Conservation (phyloP, 805 yeast species). For the Priceomyces castillae region DNA sequence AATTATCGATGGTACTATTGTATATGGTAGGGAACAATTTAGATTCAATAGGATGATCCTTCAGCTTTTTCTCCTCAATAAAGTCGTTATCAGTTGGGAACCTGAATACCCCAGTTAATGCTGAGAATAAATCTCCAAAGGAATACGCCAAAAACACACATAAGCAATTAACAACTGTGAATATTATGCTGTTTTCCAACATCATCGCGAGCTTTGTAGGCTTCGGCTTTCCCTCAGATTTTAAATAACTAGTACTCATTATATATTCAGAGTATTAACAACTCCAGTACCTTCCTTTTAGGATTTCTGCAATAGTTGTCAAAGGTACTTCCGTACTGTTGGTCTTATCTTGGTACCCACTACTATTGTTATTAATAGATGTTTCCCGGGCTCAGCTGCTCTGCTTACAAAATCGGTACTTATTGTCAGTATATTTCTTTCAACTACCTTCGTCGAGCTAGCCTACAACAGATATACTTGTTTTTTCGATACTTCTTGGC, state of each 20-base stretch:
- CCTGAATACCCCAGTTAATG: neutral
- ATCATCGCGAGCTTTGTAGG: neutral
- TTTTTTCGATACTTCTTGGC: neutral
- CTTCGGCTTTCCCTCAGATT: neutral
- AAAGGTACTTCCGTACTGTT: neutral
- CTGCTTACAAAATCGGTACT: too few species aligned
- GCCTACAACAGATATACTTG: too few species aligned
- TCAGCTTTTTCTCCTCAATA: neutral
- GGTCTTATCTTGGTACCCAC: neutral
- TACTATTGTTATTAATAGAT: neutral
- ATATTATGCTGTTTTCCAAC: neutral
- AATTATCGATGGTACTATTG: constrained; percentile 4
- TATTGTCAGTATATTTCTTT: too few species aligned
- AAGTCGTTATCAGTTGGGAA: constrained; percentile 1
- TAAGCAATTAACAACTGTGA: neutral
- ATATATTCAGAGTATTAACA: neutral
- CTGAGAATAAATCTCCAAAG: neutral
- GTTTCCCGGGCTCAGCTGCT: neutral
- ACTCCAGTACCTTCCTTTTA: neutral
- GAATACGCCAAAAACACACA: neutral
- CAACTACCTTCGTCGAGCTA: too few species aligned
- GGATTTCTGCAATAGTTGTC: neutral
- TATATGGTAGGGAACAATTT: constrained; percentile 12
- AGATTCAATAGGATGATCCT: neutral
- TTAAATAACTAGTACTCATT: neutral